Evolutionary conservation across 257 asterid genomes (phyloP), one percentile per base, ranked within the genome.

Genomic region (Fraxinus americana): DNA sequence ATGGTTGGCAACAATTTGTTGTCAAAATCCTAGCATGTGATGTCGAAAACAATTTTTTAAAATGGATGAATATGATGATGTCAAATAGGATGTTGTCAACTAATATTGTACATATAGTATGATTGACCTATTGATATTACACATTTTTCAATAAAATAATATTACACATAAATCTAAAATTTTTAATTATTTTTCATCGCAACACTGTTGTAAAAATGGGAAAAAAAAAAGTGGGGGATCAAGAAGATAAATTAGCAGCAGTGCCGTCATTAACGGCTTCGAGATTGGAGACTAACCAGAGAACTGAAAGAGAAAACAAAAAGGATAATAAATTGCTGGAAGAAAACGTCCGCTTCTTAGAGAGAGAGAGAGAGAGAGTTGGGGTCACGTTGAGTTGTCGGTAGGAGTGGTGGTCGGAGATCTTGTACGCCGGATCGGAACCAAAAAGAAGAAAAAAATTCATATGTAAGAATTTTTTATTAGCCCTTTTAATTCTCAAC

Each of bases 301-400:
- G 39, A 66, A 11, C 61, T 30, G 21, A 14, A 30, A 35, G 23
- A 21, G 7, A 25, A 57, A 74, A n/a, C 27, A 1, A 25, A 17
- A 25, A 0, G 14, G 3, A 39, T 10, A 76, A 39, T 10, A 76
- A 67, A n/a, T 11, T 11, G 7, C 29, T 27, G 27, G 12, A 2
- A 41, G 50, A 76, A 45, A 76, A 41, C 48, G n/a, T 6, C 21
- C 4, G 67, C 9, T 59, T 59, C 2, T 10, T 21, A 7, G 5
- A 67, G 14, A 45, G 59, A 29, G 21, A 45, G 59, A 29, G 21
- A 50, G 83, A 38, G 32, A 71, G 61, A 38, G 73, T 75, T 80
- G 80, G 75, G 71, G 38, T 80, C 80, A 75, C 83, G 83, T 74
- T 70, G 74, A 50, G 32, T n/a, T 74, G 79, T 74, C 54, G 75